These are phyloP conservation scores for Neoboletus subvelutipes DNA, from an alignment of 768 basidiomycete species.

Conservation along the genomic window DNA sequence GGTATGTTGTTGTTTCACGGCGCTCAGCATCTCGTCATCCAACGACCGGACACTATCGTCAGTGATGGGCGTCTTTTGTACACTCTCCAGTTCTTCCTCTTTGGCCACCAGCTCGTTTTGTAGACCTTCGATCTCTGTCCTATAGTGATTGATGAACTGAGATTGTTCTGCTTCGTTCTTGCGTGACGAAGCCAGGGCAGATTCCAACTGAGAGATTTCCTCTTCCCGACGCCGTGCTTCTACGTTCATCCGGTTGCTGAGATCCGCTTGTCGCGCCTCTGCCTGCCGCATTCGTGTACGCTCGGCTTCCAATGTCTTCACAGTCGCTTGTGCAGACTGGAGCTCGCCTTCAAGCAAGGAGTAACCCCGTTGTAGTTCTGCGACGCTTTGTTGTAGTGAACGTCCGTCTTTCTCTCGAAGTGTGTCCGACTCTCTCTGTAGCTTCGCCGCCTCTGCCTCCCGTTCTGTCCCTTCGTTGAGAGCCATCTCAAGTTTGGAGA, in stretches of 20 bases:
- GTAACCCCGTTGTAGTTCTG: constrained; percentile 64
- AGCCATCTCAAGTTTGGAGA: constrained; percentile 59
- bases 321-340: constrained; percentile 48
- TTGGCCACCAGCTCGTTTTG: constrained; percentile 58
- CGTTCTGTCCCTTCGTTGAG: constrained; percentile 55
- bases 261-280: constrained; percentile 51
- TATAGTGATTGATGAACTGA: constrained; percentile 60
- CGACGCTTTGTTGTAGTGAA: constrained; percentile 47
- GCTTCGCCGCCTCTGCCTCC: constrained; percentile 45
- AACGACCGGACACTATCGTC: constrained; percentile 51
- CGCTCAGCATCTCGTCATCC: constrained; percentile 71
- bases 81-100: constrained; percentile 65
- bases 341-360: constrained; percentile 62
- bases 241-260: constrained; percentile 53
- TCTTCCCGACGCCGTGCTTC: constrained; percentile 49
- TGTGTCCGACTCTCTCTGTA: constrained; percentile 44
- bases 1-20: constrained; percentile 68
- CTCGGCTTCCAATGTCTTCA: constrained; percentile 63
- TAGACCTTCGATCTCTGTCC: constrained; percentile 70
- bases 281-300: constrained; percentile 59
- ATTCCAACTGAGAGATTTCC: constrained; percentile 51
- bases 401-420: constrained; percentile 54
- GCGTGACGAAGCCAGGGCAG: constrained; percentile 50
- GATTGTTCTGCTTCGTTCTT: constrained; percentile 58
- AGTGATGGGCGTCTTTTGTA: constrained; percentile 44